Evolutionary conservation across 2,329 filamentous ascomycete species (phyloP), one percentile per base, ranked within the genome.

Genomic region (Pyrenophora teres): DNA sequence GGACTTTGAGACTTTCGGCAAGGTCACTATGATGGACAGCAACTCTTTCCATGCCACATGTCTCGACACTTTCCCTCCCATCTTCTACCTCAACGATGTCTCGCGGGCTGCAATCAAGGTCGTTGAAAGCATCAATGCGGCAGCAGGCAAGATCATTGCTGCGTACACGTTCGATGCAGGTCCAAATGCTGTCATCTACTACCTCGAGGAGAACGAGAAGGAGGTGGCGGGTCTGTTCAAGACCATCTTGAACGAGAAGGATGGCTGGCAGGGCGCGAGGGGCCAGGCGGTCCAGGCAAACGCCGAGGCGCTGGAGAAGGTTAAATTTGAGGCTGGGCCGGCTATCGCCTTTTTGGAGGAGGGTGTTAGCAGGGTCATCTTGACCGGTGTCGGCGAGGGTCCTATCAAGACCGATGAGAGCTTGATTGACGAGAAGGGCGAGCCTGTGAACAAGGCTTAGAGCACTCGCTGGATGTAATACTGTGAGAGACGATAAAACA

Each of bases 151-250:
- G 77, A 87, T 84, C 0, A 83, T 97, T 15, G 92, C 90, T 3
- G 94, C 94, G 3, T 99, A 99, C 75, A 99, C 94, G 0, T 99
- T 97, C 68, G 94, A 99, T 71, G 94, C 94, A 0, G 94, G 94
- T 45, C 94, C 94, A 47, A 99, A 99, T 76, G 92, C 92, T 35
- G 95, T 99, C 43, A 86, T 99, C 43, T 99, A 99, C 80, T 97
- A 96, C 71, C 83, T 92, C 35, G 89, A 92, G 70, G 82, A 92
- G 79, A 84, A 96, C 63, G 82, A 86, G 57, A 81, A 82, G 36
- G 75, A 82, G 3, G 87, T 97, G 3, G 84, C 92, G 0, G 92
- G 92, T 7, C 83, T 87, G 0, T 89, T 99, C 76, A 89, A 90
- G 77, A 77, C 78, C 33, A 79, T 89, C 15, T 71, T 93, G 19